Base-by-base conservation (phyloP, 164 flowering plant genomes). In the Umbilicus rupestris region DNA sequence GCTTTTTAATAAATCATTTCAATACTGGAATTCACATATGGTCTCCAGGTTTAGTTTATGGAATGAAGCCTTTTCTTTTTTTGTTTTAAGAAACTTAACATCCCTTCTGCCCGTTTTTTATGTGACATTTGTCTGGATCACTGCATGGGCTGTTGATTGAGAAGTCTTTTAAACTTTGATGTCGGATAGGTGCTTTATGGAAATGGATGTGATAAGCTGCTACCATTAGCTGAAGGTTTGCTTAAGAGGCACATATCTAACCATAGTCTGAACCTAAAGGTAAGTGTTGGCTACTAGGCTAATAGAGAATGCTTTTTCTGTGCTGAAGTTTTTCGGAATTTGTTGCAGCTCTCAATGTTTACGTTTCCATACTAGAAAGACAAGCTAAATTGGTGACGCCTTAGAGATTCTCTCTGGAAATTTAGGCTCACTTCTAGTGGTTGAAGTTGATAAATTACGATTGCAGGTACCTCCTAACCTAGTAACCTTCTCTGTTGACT, bases 261-360 rank as follows among this genome's bases (percentile, higher is more conserved):
- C 66, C 91, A 89, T 74, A 76, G 87, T 76, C 82, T 75, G 99
- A 91, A 69, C 92, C 97, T 63, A 97, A 91, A 87, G 96, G 97
- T 90, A 60, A 39, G 29, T 39, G 62, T 69, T 66, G 19, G 63
- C 39, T 65, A 44, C 45, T 30, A 1, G 5, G 60, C 28, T 16
- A 12, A 26, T 55, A 12, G 16, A 28, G 60, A 7, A 3, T 33
- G 29, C 39, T 37, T 63, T 63, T 11, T 64, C 29, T 55, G 30
- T 58, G 39, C 42, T 65, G n/a, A 50, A 7, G 62, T 37, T 33
- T 12, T 24, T 71, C 67, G 30, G 10, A 47, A 24, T 66, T 45
- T 71, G 22, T 57, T 81, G 77, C 87, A 94, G 97, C 96, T 45
- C 83, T 94, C 76, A 80, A 85, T 68, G 84, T 91, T 22, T 91